phyloP scores from a whole-genome alignment of 345 rosid species.

The Linum trigynum region DNA sequence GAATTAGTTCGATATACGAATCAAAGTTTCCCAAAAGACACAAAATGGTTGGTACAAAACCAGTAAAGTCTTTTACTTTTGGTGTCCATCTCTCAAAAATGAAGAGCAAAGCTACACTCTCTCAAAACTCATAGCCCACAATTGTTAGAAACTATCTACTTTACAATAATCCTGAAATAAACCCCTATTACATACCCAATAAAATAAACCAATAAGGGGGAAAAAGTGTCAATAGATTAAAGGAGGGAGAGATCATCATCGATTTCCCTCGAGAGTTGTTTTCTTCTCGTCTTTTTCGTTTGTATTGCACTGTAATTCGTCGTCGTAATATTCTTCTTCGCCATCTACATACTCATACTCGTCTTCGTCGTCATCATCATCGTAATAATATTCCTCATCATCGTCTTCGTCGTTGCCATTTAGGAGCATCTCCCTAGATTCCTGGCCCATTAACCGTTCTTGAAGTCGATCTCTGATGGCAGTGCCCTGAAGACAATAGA shows the following conservation, averaged over 20 bases:
- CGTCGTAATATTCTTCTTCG: slow-evolving; percentile 38
- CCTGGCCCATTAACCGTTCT: slow-evolving; percentile 59
- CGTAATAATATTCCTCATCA: slow-evolving; percentile 15
- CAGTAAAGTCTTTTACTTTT: no score
- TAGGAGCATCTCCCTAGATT: slow-evolving; percentile 21
- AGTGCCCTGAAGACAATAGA: slow-evolving; percentile 41
- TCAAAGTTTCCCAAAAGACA: no score
- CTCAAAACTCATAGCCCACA: no score
- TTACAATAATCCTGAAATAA: no score
- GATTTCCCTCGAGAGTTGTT: slow-evolving; percentile 10
- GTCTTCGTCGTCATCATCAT: slow-evolving; percentile 13
- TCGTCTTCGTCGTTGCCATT: slow-evolving; percentile 31
- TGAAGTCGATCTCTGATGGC: slow-evolving; percentile 80
- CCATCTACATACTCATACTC: slow-evolving; percentile 9
- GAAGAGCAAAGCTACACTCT: no score
- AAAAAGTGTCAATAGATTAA: no score
- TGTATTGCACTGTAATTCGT: slow-evolving; percentile 32
- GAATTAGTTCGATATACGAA: no score
- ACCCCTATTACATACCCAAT: no score
- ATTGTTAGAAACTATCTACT: no score
- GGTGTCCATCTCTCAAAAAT: no score
- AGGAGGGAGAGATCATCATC: neutral
- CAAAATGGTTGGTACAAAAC: no score
- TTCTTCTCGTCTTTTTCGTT: slow-evolving; percentile 25
- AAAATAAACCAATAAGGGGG: no score